Evolutionary conservation across 768 basidiomycete species (phyloP).

Genomic region (Leccinum fibrillosum): DNA sequence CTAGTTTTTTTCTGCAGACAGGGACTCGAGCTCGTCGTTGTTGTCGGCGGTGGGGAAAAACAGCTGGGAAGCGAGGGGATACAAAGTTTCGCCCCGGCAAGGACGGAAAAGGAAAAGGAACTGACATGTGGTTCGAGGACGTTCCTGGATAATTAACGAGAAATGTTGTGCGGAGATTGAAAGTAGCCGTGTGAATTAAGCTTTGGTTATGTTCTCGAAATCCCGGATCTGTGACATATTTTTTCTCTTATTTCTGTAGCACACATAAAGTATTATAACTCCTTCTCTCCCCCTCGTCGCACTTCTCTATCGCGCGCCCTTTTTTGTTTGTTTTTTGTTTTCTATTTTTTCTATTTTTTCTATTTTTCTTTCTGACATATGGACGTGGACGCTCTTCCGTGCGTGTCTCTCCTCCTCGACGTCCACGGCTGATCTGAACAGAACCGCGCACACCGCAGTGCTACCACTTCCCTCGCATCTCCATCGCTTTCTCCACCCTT

Average conservation of each 20-base stretch:
- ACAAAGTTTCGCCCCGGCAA: conserved; percentile 17
- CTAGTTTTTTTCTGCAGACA: background rate
- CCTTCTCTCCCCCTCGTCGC: conserved; percentile 19
- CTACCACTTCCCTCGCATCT: conserved; percentile 8
- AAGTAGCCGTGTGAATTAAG: conserved; percentile 31
- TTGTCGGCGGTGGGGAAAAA: background rate
- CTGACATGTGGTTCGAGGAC: conserved; percentile 22
- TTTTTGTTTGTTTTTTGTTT: conserved; percentile 7
- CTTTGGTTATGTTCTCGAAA: conserved; percentile 39
- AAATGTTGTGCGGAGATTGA: conserved; percentile 33
- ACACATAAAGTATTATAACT: conserved; percentile 28
- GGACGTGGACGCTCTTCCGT: conserved; percentile 19
- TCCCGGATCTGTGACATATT: conserved; percentile 41
- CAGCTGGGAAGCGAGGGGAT: conserved; percentile 9
- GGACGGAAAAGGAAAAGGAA: conserved; percentile 22
- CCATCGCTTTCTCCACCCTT: conserved; percentile 12
- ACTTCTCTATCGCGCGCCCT: conserved; percentile 4
- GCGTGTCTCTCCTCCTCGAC: conserved; percentile 6
- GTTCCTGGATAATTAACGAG: conserved; percentile 32
- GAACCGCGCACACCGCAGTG: conserved; percentile 12
- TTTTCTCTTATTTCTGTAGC: conserved; percentile 37
- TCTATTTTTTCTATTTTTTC: background rate
- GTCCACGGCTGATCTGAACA: conserved; percentile 14
- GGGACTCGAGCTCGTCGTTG: background rate
- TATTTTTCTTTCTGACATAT: conserved; percentile 13